Percentiles rank a stretch among this genome's conserved stretches.
phyloP scores from a whole-genome alignment of 2,329 filamentous ascomycete genomes.

The Bertia moriformis region DNA sequence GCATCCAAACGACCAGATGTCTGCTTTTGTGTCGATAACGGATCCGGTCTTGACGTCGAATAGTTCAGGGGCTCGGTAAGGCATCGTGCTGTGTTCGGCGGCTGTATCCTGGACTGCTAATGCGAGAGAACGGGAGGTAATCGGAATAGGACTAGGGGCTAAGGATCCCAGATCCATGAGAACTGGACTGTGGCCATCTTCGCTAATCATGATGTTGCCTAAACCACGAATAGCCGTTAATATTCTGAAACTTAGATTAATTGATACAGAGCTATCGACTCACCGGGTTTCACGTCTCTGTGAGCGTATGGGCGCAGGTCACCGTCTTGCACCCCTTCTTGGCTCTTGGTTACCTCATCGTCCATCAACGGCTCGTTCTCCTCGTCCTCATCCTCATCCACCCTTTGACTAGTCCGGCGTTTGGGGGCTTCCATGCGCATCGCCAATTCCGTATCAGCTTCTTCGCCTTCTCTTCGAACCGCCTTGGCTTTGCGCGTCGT shows the following conservation, averaged over 20 bases:
- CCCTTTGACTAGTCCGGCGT: constrained; percentile 19
- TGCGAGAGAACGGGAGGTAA: constrained; percentile 79
- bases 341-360: constrained; percentile 52
- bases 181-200: constrained; percentile 75
- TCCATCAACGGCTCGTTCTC: constrained; percentile 77
- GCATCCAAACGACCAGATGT: constrained; percentile 95
- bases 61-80: constrained; percentile 90
- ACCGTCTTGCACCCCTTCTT: constrained; percentile 54
- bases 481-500: constrained; percentile 2
- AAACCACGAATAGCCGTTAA: not conserved
- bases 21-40: constrained; percentile 86
- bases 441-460: constrained; percentile 18
- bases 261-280: constrained; percentile 9
- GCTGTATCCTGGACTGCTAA: constrained; percentile 87
- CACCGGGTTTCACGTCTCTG: constrained; percentile 92
- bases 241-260: not conserved
- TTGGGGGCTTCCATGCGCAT: constrained; percentile 21
- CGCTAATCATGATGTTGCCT: constrained; percentile 96
- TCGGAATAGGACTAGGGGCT: constrained; percentile 70
- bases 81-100: constrained; percentile 95
- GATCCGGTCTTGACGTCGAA: constrained; percentile 94
- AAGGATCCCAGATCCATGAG: constrained; percentile 95
- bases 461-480: constrained; percentile 19
- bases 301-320: constrained; percentile 74
- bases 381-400: constrained; percentile 47